Percentiles rank a stretch among this genome's conserved stretches.
phyloP scores from a whole-genome alignment of 2,329 filamentous ascomycete genomes.

The Parastagonospora nodorum region DNA sequence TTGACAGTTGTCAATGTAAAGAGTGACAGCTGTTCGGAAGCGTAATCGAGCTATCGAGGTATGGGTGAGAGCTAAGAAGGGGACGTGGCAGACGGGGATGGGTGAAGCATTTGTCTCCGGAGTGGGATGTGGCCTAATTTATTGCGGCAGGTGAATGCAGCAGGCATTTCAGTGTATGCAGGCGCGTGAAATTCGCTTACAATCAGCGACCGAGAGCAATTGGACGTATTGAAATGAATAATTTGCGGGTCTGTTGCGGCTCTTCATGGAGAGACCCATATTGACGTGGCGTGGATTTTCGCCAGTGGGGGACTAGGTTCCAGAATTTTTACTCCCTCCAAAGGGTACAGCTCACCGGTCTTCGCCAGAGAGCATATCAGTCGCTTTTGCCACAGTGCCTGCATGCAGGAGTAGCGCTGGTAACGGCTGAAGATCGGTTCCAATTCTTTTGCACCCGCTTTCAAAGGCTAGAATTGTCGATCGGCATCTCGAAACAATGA shows the following conservation, averaged over 20 bases:
- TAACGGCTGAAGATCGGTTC: conserved; percentile 40
- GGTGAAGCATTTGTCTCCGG: conserved; percentile 42
- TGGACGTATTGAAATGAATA: conserved; percentile 45
- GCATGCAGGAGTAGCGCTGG: conserved; percentile 44
- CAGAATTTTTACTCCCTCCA: conserved; percentile 44
- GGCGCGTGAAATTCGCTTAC: conserved; percentile 49
- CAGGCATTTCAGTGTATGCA: conserved; percentile 46
- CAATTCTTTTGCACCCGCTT: conserved; percentile 36
- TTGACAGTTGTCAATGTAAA: conserved; percentile 43
- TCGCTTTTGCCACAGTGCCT: conserved; percentile 41
- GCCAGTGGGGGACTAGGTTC: conserved; percentile 69
- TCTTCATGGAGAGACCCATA: conserved; percentile 53
- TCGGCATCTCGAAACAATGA: conserved; percentile 40
- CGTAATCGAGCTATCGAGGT: conserved; percentile 34
- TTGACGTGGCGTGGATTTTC: conserved; percentile 86
- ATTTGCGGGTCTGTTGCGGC: conserved; percentile 50
- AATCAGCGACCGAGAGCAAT: conserved; percentile 59
- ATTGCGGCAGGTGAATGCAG: conserved; percentile 48
- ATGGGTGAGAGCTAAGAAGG: conserved; percentile 43
- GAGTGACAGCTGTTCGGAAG: conserved; percentile 45
- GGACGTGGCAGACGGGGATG: conserved; percentile 41
- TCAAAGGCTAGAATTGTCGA: conserved; percentile 43
- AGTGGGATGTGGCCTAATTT: conserved; percentile 49
- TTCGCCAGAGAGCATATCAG: conserved; percentile 36
- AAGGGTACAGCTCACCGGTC: conserved; percentile 47